A percentile compares a stretch with the other conserved stretches of the same genome.
These are phyloP conservation scores for Tympanopsis confertula DNA, from an alignment of 2,329 filamentous ascomycete species.

Conservation along the genomic window DNA sequence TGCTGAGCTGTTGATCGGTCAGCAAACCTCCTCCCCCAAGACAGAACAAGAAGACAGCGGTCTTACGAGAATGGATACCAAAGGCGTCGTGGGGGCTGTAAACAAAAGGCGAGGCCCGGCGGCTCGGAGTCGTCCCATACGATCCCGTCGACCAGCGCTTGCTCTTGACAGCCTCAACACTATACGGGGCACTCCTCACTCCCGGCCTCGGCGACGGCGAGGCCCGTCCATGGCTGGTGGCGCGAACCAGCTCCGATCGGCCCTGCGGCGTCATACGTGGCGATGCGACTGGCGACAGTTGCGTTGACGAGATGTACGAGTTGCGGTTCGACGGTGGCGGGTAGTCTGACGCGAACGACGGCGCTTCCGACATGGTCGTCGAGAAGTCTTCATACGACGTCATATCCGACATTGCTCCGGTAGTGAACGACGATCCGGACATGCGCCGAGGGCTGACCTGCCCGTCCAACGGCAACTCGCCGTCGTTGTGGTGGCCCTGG, in stretches of 20 bases:
- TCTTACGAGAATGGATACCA: constrained; percentile 33
- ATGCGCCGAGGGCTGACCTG: constrained; percentile 47
- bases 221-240: constrained; percentile 56
- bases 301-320: constrained; percentile 59
- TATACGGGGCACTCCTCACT: constrained; percentile 60
- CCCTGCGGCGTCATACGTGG: constrained; percentile 52
- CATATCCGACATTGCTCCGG: constrained; percentile 53
- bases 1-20: constrained; percentile 44
- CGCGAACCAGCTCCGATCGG: constrained; percentile 48
- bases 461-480: constrained; percentile 37
- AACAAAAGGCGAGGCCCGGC: constrained; percentile 47
- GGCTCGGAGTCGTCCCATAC: constrained; percentile 43
- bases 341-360: constrained; percentile 56
- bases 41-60: neutral
- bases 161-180: constrained; percentile 50
- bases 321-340: constrained; percentile 56
- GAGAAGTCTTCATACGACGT: constrained; percentile 63
- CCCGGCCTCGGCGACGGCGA: constrained; percentile 61
- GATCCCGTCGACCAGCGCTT: constrained; percentile 74
- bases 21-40: constrained; percentile 29
- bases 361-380: constrained; percentile 51
- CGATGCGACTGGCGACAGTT: constrained; percentile 63
- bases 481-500: constrained; percentile 31
- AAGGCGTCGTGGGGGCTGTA: constrained; percentile 53
- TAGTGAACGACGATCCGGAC: constrained; percentile 64